Evolutionary conservation across 345 rosid genomes (phyloP), one percentile per base, ranked within the genome.

Genomic region (Limnanthes douglasii): DNA sequence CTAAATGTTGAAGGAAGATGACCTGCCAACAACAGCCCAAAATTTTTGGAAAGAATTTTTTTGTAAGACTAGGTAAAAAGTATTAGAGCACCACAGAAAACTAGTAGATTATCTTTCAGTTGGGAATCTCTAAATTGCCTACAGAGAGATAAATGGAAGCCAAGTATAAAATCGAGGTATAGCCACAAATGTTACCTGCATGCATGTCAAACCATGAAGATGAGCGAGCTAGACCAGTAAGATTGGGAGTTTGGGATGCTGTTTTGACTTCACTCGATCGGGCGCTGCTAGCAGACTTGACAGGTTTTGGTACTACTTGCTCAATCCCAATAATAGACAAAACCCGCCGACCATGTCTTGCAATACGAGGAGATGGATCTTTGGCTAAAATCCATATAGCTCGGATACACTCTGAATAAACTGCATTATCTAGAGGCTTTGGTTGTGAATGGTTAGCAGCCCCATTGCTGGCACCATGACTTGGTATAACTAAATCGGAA

Each of bases 161-260:
- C 4, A 7, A 21, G 7, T 21, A 7, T 21, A 21, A 21, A 7
- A 21, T 21, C 7, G 4, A 4, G 7, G 7, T 21, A 21, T 4
- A 21, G 4, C 2, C n/a, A 7, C 3, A 40, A 28, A 18, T 11
- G 15, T 48, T 57, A 81, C 99, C 96, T 56, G 75, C 62, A 58
- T 71, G 83, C 94, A 92, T 73, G 61, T 92, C 99, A 34, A 92
- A 69, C 93, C 83, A 92, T 18, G 99, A 92, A 31, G 94, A 65
- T 21, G 99, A 92, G 31, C 96, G 94, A 39, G 75, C 83, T 18
- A 92, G 64, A 32, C 96, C 93, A 39, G 78, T 61, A 57, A 64
- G 55, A 45, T 34, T 54, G 30, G 75, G 71, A 50, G 75, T 50
- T 48, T 81, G 62, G 29, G 78, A 56, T 41, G 73, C 57, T 6